These are phyloP conservation scores for Penicillium tannophilum DNA, from an alignment of 495 filamentous ascomycete genomes.

Conservation along the genomic window DNA sequence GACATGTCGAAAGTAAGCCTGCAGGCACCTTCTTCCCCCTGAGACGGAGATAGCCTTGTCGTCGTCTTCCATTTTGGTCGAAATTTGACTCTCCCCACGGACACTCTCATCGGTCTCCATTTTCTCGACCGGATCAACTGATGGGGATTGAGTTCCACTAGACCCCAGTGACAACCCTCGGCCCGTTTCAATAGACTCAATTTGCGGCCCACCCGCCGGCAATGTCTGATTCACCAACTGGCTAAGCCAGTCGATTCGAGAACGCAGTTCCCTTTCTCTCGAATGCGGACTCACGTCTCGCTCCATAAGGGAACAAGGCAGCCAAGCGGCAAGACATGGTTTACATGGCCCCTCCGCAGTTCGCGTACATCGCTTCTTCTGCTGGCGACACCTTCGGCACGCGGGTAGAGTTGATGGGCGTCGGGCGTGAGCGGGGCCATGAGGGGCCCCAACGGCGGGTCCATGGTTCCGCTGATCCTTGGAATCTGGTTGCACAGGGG, in stretches of 20 bases:
- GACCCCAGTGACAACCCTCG: conserved; percentile 5
- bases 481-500: background rate
- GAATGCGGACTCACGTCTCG: conserved; percentile 11
- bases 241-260: conserved; percentile 20
- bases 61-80: background rate
- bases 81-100: background rate
- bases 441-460: background rate
- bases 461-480: background rate
- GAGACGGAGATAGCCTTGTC: conserved; percentile 1
- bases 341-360: conserved; percentile 17
- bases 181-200: conserved; percentile 19
- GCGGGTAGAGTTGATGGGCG: conserved; percentile 17
- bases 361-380: conserved; percentile 29
- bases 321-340: conserved; percentile 16
- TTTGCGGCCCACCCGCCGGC: conserved; percentile 9
- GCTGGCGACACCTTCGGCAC: conserved; percentile 26
- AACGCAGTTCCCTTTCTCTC: conserved; percentile 18
- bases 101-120: background rate
- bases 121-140: background rate
- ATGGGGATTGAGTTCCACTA: background rate
- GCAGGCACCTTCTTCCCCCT: conserved; percentile 10
- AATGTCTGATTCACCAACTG: conserved; percentile 16
- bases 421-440: conserved; percentile 3
- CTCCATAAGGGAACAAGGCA: conserved; percentile 20
- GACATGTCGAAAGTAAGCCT: conserved; percentile 31